Conservation (phyloP, 306 rosid genomes). For the Fragaria vesca region DNA sequence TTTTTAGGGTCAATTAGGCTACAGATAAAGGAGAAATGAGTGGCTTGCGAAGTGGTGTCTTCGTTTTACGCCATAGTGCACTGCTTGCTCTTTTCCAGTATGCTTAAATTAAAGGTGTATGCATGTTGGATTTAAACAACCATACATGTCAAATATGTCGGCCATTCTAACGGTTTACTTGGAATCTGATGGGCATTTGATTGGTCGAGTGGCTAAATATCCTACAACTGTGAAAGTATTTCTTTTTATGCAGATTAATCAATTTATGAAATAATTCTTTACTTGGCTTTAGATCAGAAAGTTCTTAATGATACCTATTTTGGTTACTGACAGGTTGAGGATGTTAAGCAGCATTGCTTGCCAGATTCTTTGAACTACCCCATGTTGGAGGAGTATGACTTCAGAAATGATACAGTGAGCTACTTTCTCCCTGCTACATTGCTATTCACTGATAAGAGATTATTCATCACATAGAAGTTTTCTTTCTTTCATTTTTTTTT, state of each 20-base stretch:
- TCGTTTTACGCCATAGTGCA: neutral
- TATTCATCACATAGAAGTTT: conserved; percentile 17
- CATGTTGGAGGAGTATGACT: conserved; percentile 97
- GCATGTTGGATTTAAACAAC: neutral
- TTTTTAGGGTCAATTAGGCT: neutral
- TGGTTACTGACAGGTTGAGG: conserved; percentile 68
- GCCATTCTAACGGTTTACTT: neutral
- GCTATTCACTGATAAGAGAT: conserved; percentile 5
- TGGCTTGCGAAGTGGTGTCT: neutral
- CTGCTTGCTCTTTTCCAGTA: neutral
- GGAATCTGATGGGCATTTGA: neutral
- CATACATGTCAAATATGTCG: neutral
- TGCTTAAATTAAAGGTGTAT: neutral
- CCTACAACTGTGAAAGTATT: neutral
- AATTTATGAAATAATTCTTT: neutral
- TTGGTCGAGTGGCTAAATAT: neutral
- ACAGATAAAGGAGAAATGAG: neutral
- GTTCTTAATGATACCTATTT: neutral
- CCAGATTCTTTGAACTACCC: conserved; percentile 91
- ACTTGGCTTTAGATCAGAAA: conserved; percentile 3
- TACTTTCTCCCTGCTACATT: conserved; percentile 2
- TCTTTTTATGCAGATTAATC: neutral
- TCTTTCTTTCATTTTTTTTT: conserved; percentile 9
- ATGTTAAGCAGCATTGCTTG: conserved; percentile 92
- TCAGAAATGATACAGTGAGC: conserved; percentile 92